phyloP scores from a whole-genome alignment of 257 asterid genomes.

The Pogostemon cablin region DNA sequence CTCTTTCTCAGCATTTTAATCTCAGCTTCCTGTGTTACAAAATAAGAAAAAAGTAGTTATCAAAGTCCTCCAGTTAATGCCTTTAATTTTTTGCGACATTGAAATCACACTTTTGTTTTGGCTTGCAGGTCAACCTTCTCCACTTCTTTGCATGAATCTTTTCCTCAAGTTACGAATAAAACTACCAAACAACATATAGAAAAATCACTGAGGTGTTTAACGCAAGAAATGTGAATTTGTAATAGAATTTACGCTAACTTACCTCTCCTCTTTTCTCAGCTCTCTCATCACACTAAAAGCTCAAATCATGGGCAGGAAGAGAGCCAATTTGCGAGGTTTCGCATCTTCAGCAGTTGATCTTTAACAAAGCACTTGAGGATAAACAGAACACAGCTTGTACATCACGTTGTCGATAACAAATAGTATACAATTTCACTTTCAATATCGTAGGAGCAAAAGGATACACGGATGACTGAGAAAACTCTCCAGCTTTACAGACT shows the following conservation, averaged over 20 bases:
- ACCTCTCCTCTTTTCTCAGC: constrained; percentile 95
- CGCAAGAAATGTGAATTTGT: background rate
- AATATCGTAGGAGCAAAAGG: constrained; percentile 39
- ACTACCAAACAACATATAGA: constrained; percentile 48
- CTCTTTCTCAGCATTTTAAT: constrained; percentile 16
- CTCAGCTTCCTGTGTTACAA: constrained; percentile 72
- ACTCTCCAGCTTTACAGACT: constrained; percentile 42
- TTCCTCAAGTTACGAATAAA: constrained; percentile 83
- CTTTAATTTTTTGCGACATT: background rate
- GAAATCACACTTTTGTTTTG: constrained; percentile 49
- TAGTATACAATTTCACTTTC: background rate
- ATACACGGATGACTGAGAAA: constrained; percentile 45
- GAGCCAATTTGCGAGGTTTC: constrained; percentile 63
- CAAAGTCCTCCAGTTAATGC: constrained; percentile 15
- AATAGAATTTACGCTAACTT: constrained; percentile 25
- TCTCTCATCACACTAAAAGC: constrained; percentile 82
- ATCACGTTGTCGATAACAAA: background rate
- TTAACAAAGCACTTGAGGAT: constrained; percentile 46
- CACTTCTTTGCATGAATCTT: constrained; percentile 83
- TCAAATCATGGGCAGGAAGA: constrained; percentile 76
- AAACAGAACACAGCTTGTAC: constrained; percentile 23
- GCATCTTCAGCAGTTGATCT: constrained; percentile 46
- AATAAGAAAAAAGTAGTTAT: constrained; percentile 19
- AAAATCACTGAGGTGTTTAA: constrained; percentile 29
- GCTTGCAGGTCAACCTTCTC: constrained; percentile 50